Evolutionary conservation across 257 asterid genomes (phyloP).

Genomic region (Solanum sejunctum): DNA sequence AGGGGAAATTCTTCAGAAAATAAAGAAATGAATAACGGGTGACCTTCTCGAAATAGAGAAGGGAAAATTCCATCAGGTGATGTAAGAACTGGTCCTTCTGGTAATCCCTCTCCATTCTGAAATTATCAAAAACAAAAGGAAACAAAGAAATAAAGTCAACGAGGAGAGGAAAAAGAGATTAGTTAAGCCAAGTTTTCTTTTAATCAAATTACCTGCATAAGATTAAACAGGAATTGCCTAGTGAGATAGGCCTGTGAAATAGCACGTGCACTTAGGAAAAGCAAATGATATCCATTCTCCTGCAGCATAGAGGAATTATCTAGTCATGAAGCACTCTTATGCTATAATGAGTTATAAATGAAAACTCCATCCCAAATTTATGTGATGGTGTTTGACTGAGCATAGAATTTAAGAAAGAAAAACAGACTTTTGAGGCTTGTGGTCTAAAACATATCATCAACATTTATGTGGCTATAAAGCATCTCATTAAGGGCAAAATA

Average conservation of each 20-base stretch:
- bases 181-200: background rate
- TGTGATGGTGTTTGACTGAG: background rate
- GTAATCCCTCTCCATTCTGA: conserved; percentile 89
- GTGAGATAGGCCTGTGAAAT: conserved; percentile 86
- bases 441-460: background rate
- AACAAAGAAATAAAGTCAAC: background rate
- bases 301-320: conserved; percentile 24
- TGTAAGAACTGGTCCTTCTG: conserved; percentile 94
- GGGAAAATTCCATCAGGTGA: conserved; percentile 99
- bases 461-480: background rate
- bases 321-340: background rate
- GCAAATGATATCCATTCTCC: conserved; percentile 94
- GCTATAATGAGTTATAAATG: background rate
- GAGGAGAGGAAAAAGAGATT: background rate
- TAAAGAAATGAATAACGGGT: background rate
- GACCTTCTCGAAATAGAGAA: conserved; percentile 95
- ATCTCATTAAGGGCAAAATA: background rate
- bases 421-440: background rate
- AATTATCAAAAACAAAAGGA: background rate
- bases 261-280: conserved; percentile 94
- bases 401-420: background rate
- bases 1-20: background rate
- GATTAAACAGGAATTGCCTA: conserved; percentile 67
- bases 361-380: background rate
- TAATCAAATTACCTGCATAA: conserved; percentile 60